Percentiles rank a stretch among this genome's conserved stretches.
Evolutionary conservation across 202 grass and related monocot species (phyloP).

Genomic region (Zoysia matrella): DNA sequence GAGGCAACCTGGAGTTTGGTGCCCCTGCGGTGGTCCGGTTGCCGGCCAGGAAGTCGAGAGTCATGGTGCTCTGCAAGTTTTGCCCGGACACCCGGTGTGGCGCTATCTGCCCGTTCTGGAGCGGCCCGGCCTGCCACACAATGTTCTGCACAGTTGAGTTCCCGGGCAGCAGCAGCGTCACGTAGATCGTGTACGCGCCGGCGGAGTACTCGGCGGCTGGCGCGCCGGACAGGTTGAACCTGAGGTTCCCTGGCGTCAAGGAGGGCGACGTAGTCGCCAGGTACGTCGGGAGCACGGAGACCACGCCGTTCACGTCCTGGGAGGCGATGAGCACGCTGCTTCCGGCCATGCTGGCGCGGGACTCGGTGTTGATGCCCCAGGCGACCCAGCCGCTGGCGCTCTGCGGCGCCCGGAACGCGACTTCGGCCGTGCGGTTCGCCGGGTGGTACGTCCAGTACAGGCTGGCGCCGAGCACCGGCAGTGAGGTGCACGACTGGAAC

Average conservation of each 20-base stretch:
- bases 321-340: slow-evolving; percentile 73
- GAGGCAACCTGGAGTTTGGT: slow-evolving; percentile 16
- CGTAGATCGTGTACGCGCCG: slow-evolving; percentile 70
- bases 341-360: slow-evolving; percentile 49
- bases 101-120: slow-evolving; percentile 34
- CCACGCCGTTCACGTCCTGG: slow-evolving; percentile 28
- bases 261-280: slow-evolving; percentile 37
- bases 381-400: slow-evolving; percentile 51
- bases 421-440: slow-evolving; percentile 51
- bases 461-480: slow-evolving; percentile 58
- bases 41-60: slow-evolving; percentile 54
- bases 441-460: slow-evolving; percentile 79
- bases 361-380: slow-evolving; percentile 79
- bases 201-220: slow-evolving; percentile 48
- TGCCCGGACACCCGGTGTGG: slow-evolving; percentile 30
- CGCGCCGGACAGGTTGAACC: slow-evolving; percentile 48
- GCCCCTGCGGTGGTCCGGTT: not conserved
- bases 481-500: slow-evolving; percentile 52
- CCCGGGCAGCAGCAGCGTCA: slow-evolving; percentile 51
- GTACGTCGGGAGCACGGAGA: slow-evolving; percentile 45
- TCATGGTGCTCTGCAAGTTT: slow-evolving; percentile 33
- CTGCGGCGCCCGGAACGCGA: slow-evolving; percentile 72
- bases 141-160: slow-evolving; percentile 68
- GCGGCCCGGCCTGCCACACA: slow-evolving; percentile 65
- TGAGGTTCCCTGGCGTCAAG: slow-evolving; percentile 49